Evolutionary conservation across 202 grass and related monocot species (phyloP), one percentile per base, ranked within the genome.

Genomic region (Cymbopogon flexuosus): DNA sequence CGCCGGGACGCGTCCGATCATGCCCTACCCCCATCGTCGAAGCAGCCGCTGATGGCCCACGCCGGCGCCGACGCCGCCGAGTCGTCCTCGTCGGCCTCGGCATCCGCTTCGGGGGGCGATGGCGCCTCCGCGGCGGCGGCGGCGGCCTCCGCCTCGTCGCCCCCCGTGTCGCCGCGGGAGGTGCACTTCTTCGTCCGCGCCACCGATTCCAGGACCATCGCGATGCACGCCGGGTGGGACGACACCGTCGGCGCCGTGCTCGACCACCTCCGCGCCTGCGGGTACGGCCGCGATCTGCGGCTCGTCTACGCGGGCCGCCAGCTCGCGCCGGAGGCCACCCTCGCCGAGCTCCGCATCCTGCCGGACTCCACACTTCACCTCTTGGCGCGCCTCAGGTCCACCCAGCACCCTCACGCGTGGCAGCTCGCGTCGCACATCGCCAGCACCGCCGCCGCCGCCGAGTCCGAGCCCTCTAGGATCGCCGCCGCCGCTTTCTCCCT

Each of bases 141-240:
- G 2, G 56, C 40, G 10, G 45, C 60, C 21, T 42, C 65, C 34
- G 21, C 39, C 42, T 10, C 21, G 2, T n/a, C 34, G 30, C 34
- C 40, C 40, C 40, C 35, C 41, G 14, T 73, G 6, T 56, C 41
- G 39, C 56, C 69, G 12, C 79, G 57, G 45, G 51, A 36, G 46
- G 10, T 87, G 34, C 90, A 99, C 43, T 99, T 99, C 90, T 99
- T 99, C 70, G 89, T 99, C 10, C 92, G 96, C 34, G 82, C 84
- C 47, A 91, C 84, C 12, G 85, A 89, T n/a, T 90, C 88, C n/a
- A 85, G 72, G 69, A 99, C 90, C 76, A 79, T 96, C 65, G 87
- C 90, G 66, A 84, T 99, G 68, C 92, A 93, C 61, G 92, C 87
- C 3, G 29, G 35, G 45, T 41, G 54, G 4, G 81, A 87, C 15